Evolutionary conservation across 1,139 yeast species (phyloP), one percentile per base, ranked within the genome.

Genomic region (Suzukiozyma palmioleophila): DNA sequence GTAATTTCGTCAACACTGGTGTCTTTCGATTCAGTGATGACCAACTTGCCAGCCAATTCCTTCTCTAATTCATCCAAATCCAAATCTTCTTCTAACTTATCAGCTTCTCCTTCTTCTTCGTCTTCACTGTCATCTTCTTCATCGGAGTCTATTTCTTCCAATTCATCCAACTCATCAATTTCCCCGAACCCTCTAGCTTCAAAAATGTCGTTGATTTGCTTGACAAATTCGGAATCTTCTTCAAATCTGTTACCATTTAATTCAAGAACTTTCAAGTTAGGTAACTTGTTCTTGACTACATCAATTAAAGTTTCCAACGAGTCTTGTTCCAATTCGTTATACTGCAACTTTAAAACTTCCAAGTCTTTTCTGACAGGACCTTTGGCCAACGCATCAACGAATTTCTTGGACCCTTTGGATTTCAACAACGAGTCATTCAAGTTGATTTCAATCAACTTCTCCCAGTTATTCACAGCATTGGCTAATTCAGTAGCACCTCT

Each of bases 341-440:
- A 92, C 68, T 92, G 97, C 51, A 92, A 73, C 57, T 77, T 84
- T 57, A 92, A 73, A 15, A 62, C 62, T 49, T 76, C 73, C 43
- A 92, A 70, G 8, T 66, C 61, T 10, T 50, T 39, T 56, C 59
- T 52, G 40, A 47, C 45, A 57, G 60, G 38, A 55, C 77, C 67
- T 36, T 64, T 45, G 43, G 69, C 45, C 52, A 78, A 60, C 26
- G 77, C 72, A 50, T 75, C 75, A 15, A 78, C 62, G 32, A 84
- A 64, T 12, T 62, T 62, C 41, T 72, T 62, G 21, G 85, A 79
- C 34, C 98, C 99, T 45, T 77, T 70, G 39, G 85, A 77, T 48
- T 89, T 85, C 59, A 92, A 70, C 50, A 92, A 72, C 63, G 97
- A 85, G 63, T 92, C 98, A 55, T 89, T 87, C 50, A 94, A 75